phyloP scores from a whole-genome alignment of 2,329 filamentous ascomycete genomes.

The Colletotrichum sp. region DNA sequence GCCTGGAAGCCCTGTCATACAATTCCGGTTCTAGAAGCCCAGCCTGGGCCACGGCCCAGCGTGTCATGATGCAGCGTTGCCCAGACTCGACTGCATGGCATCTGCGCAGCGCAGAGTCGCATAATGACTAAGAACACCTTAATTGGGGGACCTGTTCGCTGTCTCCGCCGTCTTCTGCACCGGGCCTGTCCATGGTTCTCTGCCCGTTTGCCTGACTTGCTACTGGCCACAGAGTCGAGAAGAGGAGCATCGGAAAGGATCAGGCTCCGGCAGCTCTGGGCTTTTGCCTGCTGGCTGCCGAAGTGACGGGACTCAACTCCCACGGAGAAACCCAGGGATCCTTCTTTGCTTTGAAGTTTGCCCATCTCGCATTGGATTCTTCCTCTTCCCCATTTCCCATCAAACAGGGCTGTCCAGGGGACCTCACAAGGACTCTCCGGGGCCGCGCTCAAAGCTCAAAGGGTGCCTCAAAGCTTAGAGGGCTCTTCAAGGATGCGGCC shows the following conservation, averaged over 20 bases:
- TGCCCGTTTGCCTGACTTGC: background rate
- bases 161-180: background rate
- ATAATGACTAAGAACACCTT: slow-evolving; percentile 13
- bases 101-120: background rate
- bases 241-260: background rate
- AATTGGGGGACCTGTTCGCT: background rate
- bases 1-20: background rate
- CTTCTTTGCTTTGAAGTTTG: background rate
- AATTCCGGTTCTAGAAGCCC: background rate
- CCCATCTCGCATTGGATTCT: background rate
- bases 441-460: background rate
- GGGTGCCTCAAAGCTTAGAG: background rate
- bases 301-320: background rate
- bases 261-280: background rate
- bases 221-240: background rate
- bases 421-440: background rate
- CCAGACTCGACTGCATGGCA: background rate
- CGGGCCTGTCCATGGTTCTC: background rate
- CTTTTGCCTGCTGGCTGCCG: background rate
- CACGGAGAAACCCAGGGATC: background rate
- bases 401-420: background rate
- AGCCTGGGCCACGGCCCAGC: background rate
- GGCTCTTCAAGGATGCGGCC: slow-evolving; percentile 5
- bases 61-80: background rate
- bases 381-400: background rate